Conservation (phyloP, 1,284 basidiomycete species). For the Cutaneotrichosporon mucoides region DNA sequence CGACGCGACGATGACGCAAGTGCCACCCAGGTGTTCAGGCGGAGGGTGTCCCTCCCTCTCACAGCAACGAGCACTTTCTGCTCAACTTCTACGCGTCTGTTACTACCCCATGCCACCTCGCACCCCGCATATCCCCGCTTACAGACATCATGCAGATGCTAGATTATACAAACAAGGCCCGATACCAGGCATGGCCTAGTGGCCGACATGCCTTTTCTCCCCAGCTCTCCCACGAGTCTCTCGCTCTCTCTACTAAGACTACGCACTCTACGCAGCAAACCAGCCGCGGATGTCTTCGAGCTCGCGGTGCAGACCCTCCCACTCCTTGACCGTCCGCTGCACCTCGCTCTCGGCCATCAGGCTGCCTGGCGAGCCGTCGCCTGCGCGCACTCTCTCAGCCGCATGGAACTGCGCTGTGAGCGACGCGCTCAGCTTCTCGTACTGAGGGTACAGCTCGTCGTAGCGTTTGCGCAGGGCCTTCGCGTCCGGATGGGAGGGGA, state of each 20-base stretch:
- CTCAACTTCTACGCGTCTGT: not conserved
- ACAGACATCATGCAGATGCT: constrained; percentile 9
- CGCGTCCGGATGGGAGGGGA: not conserved
- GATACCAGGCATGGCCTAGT: not conserved
- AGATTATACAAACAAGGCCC: constrained; percentile 8
- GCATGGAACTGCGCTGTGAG: constrained; percentile 27
- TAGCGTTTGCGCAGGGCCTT: constrained; percentile 32
- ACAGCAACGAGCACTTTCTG: not conserved
- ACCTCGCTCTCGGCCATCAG: constrained; percentile 18
- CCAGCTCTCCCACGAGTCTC: too few relatives aligned
- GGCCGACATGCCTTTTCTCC: too few relatives aligned
- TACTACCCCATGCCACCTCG: too few relatives aligned
- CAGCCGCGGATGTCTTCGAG: constrained; percentile 36
- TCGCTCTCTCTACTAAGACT: not conserved
- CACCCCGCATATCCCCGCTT: not conserved
- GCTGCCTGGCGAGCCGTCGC: constrained; percentile 3
- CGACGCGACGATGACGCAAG: constrained; percentile 5
- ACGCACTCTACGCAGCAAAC: constrained; percentile 18
- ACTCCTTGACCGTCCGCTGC: constrained; percentile 28
- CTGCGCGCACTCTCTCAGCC: constrained; percentile 20
- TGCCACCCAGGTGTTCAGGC: not conserved
- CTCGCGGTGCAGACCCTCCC: constrained; percentile 41
- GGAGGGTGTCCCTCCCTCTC: too few relatives aligned
- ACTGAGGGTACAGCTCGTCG: constrained; percentile 39
- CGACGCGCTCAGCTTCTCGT: constrained; percentile 29